These are phyloP conservation scores for Toxoplasma gondii DNA, from an alignment of 169 alveolate genomes.

Conservation along the genomic window DNA sequence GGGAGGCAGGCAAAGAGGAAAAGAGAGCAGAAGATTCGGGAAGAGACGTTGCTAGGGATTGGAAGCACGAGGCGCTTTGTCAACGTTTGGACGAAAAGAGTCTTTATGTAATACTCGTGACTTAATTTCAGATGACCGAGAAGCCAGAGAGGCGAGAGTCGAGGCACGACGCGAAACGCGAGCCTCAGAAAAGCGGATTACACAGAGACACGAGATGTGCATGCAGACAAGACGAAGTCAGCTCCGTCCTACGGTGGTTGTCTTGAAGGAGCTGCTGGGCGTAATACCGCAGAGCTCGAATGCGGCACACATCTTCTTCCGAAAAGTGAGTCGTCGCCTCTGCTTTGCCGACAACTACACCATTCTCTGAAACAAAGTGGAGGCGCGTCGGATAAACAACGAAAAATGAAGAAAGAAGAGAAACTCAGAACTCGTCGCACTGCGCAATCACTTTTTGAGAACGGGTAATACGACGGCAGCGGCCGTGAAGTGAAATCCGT, in stretches of 20 bases:
- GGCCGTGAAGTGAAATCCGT: too few species aligned
- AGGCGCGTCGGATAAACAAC: background rate
- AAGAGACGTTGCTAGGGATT: too few species aligned
- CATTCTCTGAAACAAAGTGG: background rate
- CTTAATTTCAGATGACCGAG: too few species aligned
- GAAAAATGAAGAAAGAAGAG: background rate
- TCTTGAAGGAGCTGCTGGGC: conserved; percentile 22
- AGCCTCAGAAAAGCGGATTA: too few species aligned
- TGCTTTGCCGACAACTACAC: background rate
- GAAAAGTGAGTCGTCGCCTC: background rate
- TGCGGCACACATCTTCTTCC: conserved; percentile 2
- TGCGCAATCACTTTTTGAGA: background rate
- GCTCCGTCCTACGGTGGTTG: conserved; percentile 8
- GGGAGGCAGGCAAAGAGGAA: too few species aligned
- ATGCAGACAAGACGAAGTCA: background rate
- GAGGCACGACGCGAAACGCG: too few species aligned
- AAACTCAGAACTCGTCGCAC: background rate
- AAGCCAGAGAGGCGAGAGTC: too few species aligned
- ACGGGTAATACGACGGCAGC: background rate
- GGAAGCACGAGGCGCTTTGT: too few species aligned
- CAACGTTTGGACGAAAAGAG: too few species aligned
- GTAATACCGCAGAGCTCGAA: conserved; percentile 28
- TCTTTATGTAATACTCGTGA: too few species aligned
- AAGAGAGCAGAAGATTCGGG: too few species aligned
- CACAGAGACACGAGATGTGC: background rate